phyloP scores from a whole-genome alignment of 2,329 filamentous ascomycete species.

The Aspergillus uvarum region DNA sequence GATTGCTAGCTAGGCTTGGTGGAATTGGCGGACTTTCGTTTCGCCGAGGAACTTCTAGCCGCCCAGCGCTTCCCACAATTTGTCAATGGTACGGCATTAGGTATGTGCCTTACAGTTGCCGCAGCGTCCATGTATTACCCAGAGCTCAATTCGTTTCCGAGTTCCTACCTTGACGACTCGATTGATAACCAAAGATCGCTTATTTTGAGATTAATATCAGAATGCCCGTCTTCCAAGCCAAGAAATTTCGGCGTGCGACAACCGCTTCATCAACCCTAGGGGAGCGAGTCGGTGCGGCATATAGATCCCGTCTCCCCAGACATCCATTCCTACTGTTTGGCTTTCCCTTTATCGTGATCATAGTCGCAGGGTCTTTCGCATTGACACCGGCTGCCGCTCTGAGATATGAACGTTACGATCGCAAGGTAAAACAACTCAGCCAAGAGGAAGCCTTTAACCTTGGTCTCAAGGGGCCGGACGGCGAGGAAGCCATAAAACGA shows the following conservation, averaged over 20 bases:
- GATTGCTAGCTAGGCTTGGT: neutral
- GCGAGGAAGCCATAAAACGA: constrained; percentile 72
- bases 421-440: constrained; percentile 80
- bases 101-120: neutral
- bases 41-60: neutral
- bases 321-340: constrained; percentile 93
- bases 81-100: neutral
- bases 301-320: constrained; percentile 71
- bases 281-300: constrained; percentile 69
- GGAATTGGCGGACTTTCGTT: neutral
- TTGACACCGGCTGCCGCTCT: constrained; percentile 91
- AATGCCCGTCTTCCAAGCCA: constrained; percentile 66
- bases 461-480: constrained; percentile 62
- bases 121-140: neutral
- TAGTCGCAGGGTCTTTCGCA: constrained; percentile 89
- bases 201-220: constrained; percentile 1
- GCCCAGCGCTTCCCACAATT: neutral
- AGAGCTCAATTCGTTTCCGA: neutral
- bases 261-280: constrained; percentile 54
- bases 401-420: constrained; percentile 89
- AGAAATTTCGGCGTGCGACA: constrained; percentile 65
- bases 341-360: constrained; percentile 84
- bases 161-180: neutral
- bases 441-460: constrained; percentile 85
- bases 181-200: neutral